phyloP scores from a whole-genome alignment of 106 monocot species.

The Platanthera guangdongensis region DNA sequence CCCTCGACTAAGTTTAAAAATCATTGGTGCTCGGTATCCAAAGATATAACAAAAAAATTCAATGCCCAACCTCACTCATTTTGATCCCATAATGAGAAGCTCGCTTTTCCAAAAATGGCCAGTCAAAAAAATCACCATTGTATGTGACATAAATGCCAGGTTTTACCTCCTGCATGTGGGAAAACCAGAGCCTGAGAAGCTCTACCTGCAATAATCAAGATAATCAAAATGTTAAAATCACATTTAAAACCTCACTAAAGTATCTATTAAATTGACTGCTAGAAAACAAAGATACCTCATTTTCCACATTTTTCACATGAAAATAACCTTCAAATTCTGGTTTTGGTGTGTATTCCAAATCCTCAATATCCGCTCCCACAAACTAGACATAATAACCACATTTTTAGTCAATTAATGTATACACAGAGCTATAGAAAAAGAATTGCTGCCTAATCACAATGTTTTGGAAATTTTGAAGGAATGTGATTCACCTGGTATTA shows the following conservation, averaged over 20 bases:
- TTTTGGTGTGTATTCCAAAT: constrained; percentile 97
- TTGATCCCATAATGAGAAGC: constrained; percentile 82
- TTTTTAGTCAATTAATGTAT: not conserved
- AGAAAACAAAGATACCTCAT: constrained; percentile 55
- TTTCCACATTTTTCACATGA: constrained; percentile 76
- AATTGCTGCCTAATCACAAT: no score
- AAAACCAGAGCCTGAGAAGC: constrained; percentile 81
- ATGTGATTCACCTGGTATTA: no score
- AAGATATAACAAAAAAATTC: not conserved
- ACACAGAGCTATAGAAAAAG: not conserved
- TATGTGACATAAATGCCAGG: constrained; percentile 99
- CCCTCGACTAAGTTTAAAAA: not conserved
- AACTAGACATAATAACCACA: constrained; percentile 33
- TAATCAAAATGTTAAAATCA: not conserved
- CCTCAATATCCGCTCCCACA: constrained; percentile 94
- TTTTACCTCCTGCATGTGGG: constrained; percentile 87
- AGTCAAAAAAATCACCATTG: constrained; percentile 99
- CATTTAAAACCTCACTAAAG: not conserved
- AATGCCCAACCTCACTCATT: constrained; percentile 67
- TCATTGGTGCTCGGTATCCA: not conserved
- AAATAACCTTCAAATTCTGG: constrained; percentile 97
- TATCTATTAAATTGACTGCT: not conserved
- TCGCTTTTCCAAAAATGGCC: constrained; percentile 96
- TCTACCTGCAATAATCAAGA: constrained; percentile 43
- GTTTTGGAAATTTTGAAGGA: no score